A percentile compares a stretch with the other conserved stretches of the same genome.
These are phyloP conservation scores for Penicillium samsonianum DNA, from an alignment of 495 filamentous ascomycete species.

Conservation along the genomic window DNA sequence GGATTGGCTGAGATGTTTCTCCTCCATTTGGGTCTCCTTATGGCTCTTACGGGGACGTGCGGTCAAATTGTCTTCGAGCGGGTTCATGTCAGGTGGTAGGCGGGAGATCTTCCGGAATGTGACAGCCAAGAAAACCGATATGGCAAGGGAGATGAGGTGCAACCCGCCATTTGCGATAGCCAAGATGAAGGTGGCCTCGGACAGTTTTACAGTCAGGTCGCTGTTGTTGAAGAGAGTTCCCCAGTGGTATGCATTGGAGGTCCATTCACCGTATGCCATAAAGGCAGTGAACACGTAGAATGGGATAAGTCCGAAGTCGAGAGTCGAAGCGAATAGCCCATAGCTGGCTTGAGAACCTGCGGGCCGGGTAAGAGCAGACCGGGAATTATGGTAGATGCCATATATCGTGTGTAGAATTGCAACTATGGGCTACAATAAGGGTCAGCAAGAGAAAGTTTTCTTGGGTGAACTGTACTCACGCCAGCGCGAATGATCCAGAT, in stretches of 20 bases:
- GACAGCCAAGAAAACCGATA: slow-evolving; percentile 70
- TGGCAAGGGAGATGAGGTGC: slow-evolving; percentile 66
- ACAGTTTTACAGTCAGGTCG: slow-evolving; percentile 52
- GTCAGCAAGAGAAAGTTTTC: slow-evolving; percentile 10
- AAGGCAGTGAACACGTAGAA: slow-evolving; percentile 75
- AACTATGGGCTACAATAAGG: slow-evolving; percentile 59
- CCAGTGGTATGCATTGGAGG: slow-evolving; percentile 57
- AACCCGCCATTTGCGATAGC: slow-evolving; percentile 62
- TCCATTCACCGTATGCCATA: slow-evolving; percentile 49
- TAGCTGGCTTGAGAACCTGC: slow-evolving; percentile 80
- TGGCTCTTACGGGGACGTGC: slow-evolving; percentile 69
- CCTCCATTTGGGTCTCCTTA: slow-evolving; percentile 69
- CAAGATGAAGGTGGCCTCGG: slow-evolving; percentile 63
- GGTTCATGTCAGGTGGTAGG: slow-evolving; percentile 90
- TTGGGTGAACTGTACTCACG: slow-evolving; percentile 49
- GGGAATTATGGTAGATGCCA: slow-evolving; percentile 72
- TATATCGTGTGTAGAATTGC: slow-evolving; percentile 72
- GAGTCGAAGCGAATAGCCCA: slow-evolving; percentile 72
- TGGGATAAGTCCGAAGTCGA: slow-evolving; percentile 71
- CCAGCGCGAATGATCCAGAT: slow-evolving; percentile 78
- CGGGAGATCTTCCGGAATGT: slow-evolving; percentile 77
- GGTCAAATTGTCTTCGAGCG: slow-evolving; percentile 82
- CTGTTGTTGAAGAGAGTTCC: slow-evolving; percentile 56
- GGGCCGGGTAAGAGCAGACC: slow-evolving; percentile 65
- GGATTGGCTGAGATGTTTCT: slow-evolving; percentile 53